These are phyloP conservation scores for Fomitopsis serialis DNA, from an alignment of 768 basidiomycete species.

Conservation along the genomic window DNA sequence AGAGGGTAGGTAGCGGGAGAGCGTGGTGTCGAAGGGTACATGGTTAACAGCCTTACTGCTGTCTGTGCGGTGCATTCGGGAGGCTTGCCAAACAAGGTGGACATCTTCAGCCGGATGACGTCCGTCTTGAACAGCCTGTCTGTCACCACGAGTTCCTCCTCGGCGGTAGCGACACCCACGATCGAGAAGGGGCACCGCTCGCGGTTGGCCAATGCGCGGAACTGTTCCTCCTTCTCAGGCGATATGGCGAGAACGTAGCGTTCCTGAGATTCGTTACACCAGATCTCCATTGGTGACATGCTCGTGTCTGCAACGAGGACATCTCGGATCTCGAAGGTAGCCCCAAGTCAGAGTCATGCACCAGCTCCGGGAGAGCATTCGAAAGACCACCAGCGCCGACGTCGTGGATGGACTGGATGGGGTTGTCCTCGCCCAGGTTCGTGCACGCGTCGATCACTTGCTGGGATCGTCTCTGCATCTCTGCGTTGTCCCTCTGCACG, in stretches of 20 bases:
- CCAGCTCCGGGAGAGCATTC: conserved; percentile 94
- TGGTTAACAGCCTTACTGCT: conserved; percentile 35
- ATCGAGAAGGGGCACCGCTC: conserved; percentile 93
- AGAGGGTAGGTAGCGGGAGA: conserved; percentile 60
- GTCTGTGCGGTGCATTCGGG: conserved; percentile 86
- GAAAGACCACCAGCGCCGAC: conserved; percentile 97
- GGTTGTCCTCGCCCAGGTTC: conserved; percentile 51
- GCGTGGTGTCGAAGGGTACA: conserved; percentile 63
- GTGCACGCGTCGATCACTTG: conserved; percentile 95
- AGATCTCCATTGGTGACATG: conserved; percentile 99
- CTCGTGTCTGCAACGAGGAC: conserved; percentile 86
- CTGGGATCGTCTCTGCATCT: conserved; percentile 96
- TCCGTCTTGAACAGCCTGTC: conserved; percentile 76
- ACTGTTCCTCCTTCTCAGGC: conserved; percentile 51
- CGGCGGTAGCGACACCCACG: conserved; percentile 81
- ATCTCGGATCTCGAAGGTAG: conserved; percentile 88
- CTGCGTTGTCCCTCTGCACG: conserved; percentile 96
- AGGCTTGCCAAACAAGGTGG: conserved; percentile 93
- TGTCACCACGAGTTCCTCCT: conserved; percentile 82
- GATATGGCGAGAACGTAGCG: conserved; percentile 92
- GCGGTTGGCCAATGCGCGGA: conserved; percentile 74
- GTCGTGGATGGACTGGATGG: conserved; percentile 95
- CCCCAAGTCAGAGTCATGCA: conserved; percentile 96
- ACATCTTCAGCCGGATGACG: conserved; percentile 89
- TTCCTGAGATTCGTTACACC: conserved; percentile 99